Conservation (phyloP, 352 stramenopile genomes). For the Phytophthora pisi region DNA sequence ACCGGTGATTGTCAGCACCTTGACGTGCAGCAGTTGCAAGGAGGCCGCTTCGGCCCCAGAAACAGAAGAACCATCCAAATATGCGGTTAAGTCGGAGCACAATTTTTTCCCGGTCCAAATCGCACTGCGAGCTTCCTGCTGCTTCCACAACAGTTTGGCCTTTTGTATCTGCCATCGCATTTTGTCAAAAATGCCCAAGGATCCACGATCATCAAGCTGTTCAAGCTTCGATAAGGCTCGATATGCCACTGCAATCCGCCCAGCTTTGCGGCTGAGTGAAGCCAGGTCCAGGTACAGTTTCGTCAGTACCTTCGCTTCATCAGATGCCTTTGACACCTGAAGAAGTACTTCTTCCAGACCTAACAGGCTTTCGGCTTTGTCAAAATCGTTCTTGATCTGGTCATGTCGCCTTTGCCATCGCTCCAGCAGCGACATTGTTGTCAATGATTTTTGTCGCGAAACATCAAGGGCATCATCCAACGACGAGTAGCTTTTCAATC, state of each 20-base stretch:
- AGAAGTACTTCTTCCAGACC: constrained; percentile 68
- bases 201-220: constrained; percentile 43
- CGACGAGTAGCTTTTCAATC: constrained; percentile 15
- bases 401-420: constrained; percentile 49
- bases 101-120: constrained; percentile 76
- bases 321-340: constrained; percentile 40
- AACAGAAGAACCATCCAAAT: constrained; percentile 32
- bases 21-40: constrained; percentile 64
- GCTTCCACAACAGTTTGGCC: constrained; percentile 79
- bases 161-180: constrained; percentile 79
- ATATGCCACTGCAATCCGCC: constrained; percentile 72
- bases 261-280: constrained; percentile 63
- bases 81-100: constrained; percentile 42
- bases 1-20: constrained; percentile 80
- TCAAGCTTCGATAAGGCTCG: constrained; percentile 67
- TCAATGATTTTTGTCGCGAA: constrained; percentile 6
- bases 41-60: constrained; percentile 13
- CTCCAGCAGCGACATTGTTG: constrained; percentile 37
- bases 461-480: constrained; percentile 1
- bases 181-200: constrained; percentile 45
- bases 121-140: constrained; percentile 71
- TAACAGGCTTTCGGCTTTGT: constrained; percentile 62
- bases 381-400: constrained; percentile 61
- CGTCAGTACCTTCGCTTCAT: constrained; percentile 36
- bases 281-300: constrained; percentile 66